Evolutionary conservation across 2,329 filamentous ascomycete species (phyloP), one percentile per base, ranked within the genome.

Genomic region (Escovopsis sp.): DNA sequence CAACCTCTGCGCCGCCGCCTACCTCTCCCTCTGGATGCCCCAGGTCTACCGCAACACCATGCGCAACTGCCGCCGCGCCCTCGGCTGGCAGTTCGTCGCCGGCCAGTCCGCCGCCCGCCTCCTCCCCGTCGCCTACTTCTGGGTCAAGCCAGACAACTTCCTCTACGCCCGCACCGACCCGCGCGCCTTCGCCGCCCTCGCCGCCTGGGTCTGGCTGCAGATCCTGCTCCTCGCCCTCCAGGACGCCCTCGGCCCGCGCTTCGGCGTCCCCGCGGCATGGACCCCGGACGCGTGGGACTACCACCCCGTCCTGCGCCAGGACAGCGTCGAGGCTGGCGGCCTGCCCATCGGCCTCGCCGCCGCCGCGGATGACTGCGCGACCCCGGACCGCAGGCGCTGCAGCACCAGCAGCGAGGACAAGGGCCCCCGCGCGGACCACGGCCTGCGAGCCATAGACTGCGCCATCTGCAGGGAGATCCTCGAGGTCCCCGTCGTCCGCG

Each of bases 401-500:
- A 20, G 20, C 20, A 4, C 20, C 20, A 52, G 51, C 39, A 54
- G 60, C 47, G 45, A 65, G 47, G 55, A 63, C 27, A 55, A 54
- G 43, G 50, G 49, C 42, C 45, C 15, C 25, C 27, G 50, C 25
- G 56, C 53, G 30, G 20, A 20, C 20, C 20, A 20, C 20, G 56
- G 51, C 39, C 57, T 55, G 11, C 63, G 72, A 37, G 75, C 59
- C 1, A 91, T 94, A 45, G 88, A 96, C 63, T 98, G 91, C 60
- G 86, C 88, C 14, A 95, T 98, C 50, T 98, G 91, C 58, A 83
- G 89, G 62, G 87, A 94, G 61, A 72, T 83, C 37, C 78, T 98
- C 14, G 86, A 95, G 57, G 86, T 96, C 2, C 85, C 87, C 0
- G 80, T 96, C 16, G 64, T 94, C 29, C 70, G 71, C 39, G 69